Base-by-base conservation (phyloP, 306 rosid species). In the Corylus americana region DNA sequence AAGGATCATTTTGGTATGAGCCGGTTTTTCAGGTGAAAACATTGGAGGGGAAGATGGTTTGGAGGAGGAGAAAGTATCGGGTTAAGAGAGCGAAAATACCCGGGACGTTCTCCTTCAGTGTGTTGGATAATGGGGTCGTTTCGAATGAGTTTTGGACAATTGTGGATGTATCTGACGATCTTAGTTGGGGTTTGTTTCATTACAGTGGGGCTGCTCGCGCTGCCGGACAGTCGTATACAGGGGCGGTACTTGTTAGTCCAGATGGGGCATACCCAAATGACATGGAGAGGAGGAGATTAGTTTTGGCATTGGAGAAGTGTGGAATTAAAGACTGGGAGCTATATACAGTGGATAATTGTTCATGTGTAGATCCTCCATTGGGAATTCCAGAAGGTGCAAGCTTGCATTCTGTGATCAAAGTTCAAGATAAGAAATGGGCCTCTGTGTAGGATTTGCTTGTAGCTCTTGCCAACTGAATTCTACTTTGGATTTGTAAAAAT, bases 141-240 rank as follows among this genome's bases (percentile, higher is more conserved):
- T 93, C 98, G 29, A 93, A 91, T 64, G 98, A 93, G 90, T 90
- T 83, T 79, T 93, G 98, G 98, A 93, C 97, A 44, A 79, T 91
- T 55, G 98, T 88, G 74, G 94, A 93, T 62, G 94, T 87, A 13
- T 80, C 90, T 4, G 86, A 90, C 74, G 91, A 93, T 90, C 90
- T 93, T 55, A 83, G 88, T 67, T 93, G 98, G 98, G 97, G 90
- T 13, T 88, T 93, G 91, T 93, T 93, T 75, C 90, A 91, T 75
- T 93, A 93, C 74, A 83, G 82, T 5, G 98, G 98, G 1, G 97
- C 97, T 80, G 98, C 98, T 83, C 72, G 92, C 71, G 97, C 82
- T 80, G 98, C 98, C 1, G 97, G 98, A 48, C 98, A 93, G 85
- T 91, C 94, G 11, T 91, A 93, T 64, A 87, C 94, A 0, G 96